Percentiles rank a stretch among this genome's conserved stretches.
Evolutionary conservation across 495 filamentous ascomycete species (phyloP).

Genomic region (Aspergillus heteromorphus): DNA sequence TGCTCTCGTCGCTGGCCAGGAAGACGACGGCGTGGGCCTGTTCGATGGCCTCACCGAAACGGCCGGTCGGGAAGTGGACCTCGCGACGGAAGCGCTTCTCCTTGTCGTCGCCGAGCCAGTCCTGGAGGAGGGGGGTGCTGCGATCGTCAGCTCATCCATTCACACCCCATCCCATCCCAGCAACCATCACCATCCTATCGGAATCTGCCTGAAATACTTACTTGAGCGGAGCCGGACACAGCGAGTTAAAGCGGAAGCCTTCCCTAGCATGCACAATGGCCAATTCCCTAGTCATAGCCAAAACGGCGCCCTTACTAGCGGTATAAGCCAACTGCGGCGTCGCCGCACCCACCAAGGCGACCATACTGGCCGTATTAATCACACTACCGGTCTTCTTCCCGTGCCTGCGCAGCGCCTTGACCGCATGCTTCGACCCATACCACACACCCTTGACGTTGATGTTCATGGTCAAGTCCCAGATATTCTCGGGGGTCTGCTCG

Average conservation of each 20-base stretch:
- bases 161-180: no score
- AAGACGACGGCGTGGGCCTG: slow-evolving; percentile 93
- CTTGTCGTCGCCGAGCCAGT: slow-evolving; percentile 88
- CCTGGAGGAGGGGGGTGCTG: slow-evolving; percentile 75
- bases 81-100: slow-evolving; percentile 80
- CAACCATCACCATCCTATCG: no score
- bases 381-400: slow-evolving; percentile 73
- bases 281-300: slow-evolving; percentile 78
- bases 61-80: slow-evolving; percentile 90
- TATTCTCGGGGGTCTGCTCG: slow-evolving; percentile 73
- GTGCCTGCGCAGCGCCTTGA: slow-evolving; percentile 73
- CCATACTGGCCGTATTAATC: slow-evolving; percentile 93
- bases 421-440: slow-evolving; percentile 92
- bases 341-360: slow-evolving; percentile 87
- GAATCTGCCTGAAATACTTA: slow-evolving; percentile 32
- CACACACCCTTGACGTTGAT: slow-evolving; percentile 99
- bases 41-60: slow-evolving; percentile 94
- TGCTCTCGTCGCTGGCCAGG: slow-evolving; percentile 87
- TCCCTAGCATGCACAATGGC: slow-evolving; percentile 82
- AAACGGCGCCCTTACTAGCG: slow-evolving; percentile 87
- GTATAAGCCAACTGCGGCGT: slow-evolving; percentile 96
- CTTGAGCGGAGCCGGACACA: slow-evolving; percentile 92
- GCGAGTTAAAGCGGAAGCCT: slow-evolving; percentile 79
- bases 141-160: neutral
- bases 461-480: slow-evolving; percentile 91